phyloP scores from a whole-genome alignment of 257 asterid species.

The Orobanche coerulescens region DNA sequence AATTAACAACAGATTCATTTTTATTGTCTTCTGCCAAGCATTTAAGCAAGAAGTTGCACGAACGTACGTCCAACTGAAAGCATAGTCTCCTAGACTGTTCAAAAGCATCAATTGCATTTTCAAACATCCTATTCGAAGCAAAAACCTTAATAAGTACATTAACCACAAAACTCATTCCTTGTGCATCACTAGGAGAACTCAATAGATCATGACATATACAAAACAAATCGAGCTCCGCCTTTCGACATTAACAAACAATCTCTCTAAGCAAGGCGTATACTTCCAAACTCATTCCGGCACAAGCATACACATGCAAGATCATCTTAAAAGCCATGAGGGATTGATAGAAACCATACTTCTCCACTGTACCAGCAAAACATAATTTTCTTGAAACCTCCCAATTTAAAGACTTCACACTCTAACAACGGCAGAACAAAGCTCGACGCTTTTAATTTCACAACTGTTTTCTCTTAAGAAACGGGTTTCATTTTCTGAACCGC shows the following conservation, averaged over 20 bases:
- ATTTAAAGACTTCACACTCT: conserved; percentile 52
- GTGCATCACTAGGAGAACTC: conserved; percentile 27
- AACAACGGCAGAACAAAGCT: conserved; percentile 36
- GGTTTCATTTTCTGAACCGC: conserved; percentile 26
- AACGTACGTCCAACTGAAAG: conserved; percentile 30
- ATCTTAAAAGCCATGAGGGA: conserved; percentile 33
- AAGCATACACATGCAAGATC: conserved; percentile 38
- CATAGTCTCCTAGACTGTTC: conserved; percentile 35
- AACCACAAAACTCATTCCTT: conserved; percentile 20
- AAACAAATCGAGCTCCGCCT: conserved; percentile 30
- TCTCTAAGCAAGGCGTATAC: conserved; percentile 40
- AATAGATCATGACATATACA: conserved; percentile 26
- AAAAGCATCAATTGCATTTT: conserved; percentile 37
- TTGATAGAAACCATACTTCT: conserved; percentile 38
- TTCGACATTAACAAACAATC: conserved; percentile 31
- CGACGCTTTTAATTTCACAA: conserved; percentile 15
- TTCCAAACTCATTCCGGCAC: conserved; percentile 42
- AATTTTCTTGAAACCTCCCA: conserved; percentile 36
- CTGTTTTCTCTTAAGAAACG: conserved; percentile 18
- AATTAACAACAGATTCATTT: conserved; percentile 29
- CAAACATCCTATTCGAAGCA: conserved; percentile 42
- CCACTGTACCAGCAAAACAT: conserved; percentile 30
- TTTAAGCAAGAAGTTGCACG: conserved; percentile 62
- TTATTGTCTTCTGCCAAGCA: conserved; percentile 40
- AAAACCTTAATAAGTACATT: conserved; percentile 42